Evolutionary conservation across 2,329 filamentous ascomycete genomes (phyloP), one percentile per base, ranked within the genome.

Genomic region (Hysterium pulicare): DNA sequence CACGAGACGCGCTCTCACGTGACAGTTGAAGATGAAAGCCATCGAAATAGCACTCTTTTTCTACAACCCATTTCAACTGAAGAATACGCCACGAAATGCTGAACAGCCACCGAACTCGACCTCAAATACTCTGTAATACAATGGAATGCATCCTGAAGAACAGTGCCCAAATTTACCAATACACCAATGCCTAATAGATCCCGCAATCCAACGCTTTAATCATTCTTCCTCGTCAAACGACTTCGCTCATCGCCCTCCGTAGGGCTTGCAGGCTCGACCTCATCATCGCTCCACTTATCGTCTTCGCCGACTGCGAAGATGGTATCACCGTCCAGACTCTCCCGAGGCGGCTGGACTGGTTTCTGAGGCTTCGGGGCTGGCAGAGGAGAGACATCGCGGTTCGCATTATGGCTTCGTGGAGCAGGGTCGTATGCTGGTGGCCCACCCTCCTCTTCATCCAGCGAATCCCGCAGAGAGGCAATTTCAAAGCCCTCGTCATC

Each of bases 401-500:
- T 58, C 22, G 34, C 32, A 22, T 46, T 44, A 23, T 38, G 33
- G 46, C 57, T 47, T 15, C 55, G 52, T n/a, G 58, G 58, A 3
- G 51, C 66, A 15, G 66, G 65, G 37, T 71, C 68, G 46, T 73
- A 70, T 2, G 67, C 63, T 2, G 66, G 65, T 23, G 61, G 62
- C 48, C 55, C 69, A 23, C 71, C 66, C 41, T 82, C 79, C 54
- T 83, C 79, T 44, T 84, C 79, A 54, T 86, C 83, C 16, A 85
- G 70, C 0, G 78, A 82, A 53, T 88, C 87, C 39, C 88, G 89
- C 48, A 98, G 86, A 43, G 93, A 93, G 37, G 87, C 87, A 63
- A 98, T 94, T 63, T 97, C 93, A 64, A 98, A 98, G 26, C 93
- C 93, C 61, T 97, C 91, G 56, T 98, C 93, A 58, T 98, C 93